phyloP scores from a whole-genome alignment of 2,329 filamentous ascomycete species.

The Pseudopyrenochaeta lycopersici region DNA sequence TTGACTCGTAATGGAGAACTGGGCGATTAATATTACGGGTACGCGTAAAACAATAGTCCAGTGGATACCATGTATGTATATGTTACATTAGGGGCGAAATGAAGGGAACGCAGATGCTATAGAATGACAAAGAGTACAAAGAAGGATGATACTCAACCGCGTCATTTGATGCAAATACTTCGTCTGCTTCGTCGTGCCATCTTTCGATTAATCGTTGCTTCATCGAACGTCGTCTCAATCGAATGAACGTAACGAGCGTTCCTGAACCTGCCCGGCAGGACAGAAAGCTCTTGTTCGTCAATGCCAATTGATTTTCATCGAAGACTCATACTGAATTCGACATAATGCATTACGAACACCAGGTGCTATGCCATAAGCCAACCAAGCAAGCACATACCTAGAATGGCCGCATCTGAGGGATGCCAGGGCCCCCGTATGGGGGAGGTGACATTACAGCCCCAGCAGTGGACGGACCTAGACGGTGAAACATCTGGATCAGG shows the following conservation, averaged over 20 bases:
- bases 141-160: slow-evolving; percentile 6
- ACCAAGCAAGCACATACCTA: slow-evolving; percentile 16
- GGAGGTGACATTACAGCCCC: slow-evolving; percentile 28
- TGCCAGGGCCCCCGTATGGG: slow-evolving; percentile 32
- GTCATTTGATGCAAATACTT: slow-evolving; percentile 4
- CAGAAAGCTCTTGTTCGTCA: slow-evolving; percentile 7
- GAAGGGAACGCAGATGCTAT: slow-evolving; percentile 1
- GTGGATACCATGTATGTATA: slow-evolving; percentile 6
- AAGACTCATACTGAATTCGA: neutral
- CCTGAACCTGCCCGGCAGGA: slow-evolving; percentile 22
- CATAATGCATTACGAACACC: slow-evolving; percentile 4
- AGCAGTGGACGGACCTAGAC: slow-evolving; percentile 40
- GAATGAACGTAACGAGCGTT: slow-evolving; percentile 7
- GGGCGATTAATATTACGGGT: slow-evolving; percentile 1
- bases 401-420: slow-evolving; percentile 42
- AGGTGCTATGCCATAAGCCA: slow-evolving; percentile 8
- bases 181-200: slow-evolving; percentile 2
- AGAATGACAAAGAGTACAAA: slow-evolving; percentile 7
- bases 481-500: slow-evolving; percentile 78
- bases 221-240: slow-evolving; percentile 14
- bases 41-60: neutral
- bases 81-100: slow-evolving; percentile 16
- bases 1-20: neutral
- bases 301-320: neutral
- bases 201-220: slow-evolving; percentile 20